Conservation (phyloP, 768 basidiomycete genomes). For the Suillus sp. region DNA sequence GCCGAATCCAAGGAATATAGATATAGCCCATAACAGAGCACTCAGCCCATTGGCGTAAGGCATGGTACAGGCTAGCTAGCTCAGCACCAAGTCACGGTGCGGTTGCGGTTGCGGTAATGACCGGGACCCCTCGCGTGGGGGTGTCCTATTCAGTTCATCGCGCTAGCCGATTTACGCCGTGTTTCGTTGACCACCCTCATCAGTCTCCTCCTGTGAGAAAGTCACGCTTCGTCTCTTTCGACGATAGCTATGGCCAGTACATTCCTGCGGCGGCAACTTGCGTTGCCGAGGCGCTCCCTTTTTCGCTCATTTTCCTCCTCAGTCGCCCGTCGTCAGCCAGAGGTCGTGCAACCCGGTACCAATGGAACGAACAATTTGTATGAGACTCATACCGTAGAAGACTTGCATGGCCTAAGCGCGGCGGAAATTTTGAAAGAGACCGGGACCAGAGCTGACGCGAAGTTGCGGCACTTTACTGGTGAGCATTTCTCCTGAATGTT, state of each 20-base stretch:
- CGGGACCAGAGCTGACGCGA: slow-evolving; percentile 67
- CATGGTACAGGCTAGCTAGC: not conserved
- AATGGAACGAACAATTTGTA: slow-evolving; percentile 49
- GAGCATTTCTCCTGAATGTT: slow-evolving; percentile 25
- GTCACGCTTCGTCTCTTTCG: slow-evolving; percentile 23
- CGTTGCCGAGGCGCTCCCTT: slow-evolving; percentile 33
- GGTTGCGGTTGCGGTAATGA: slow-evolving; percentile 9
- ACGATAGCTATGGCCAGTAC: slow-evolving; percentile 60
- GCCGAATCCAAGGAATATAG: slow-evolving; percentile 12
- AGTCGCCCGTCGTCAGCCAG: slow-evolving; percentile 23
- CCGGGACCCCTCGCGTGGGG: slow-evolving; percentile 25
- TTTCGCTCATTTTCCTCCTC: slow-evolving; percentile 31
- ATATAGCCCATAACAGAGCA: slow-evolving; percentile 8
- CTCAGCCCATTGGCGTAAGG: slow-evolving; percentile 5
- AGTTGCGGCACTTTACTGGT: slow-evolving; percentile 95
- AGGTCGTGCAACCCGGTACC: slow-evolving; percentile 31
- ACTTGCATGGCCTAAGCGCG: slow-evolving; percentile 78
- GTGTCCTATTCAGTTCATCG: slow-evolving; percentile 21
- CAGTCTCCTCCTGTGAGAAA: slow-evolving; percentile 6
- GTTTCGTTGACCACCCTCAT: slow-evolving; percentile 3
- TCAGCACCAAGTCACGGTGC: not conserved
- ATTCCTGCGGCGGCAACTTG: slow-evolving; percentile 62
- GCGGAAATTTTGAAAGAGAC: slow-evolving; percentile 80
- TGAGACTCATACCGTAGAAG: slow-evolving; percentile 79
- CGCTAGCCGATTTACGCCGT: slow-evolving; percentile 33